Percentiles rank a stretch among this genome's conserved stretches.
Evolutionary conservation across 2,329 filamentous ascomycete genomes (phyloP).

Genomic region (Dactylellina sp.): DNA sequence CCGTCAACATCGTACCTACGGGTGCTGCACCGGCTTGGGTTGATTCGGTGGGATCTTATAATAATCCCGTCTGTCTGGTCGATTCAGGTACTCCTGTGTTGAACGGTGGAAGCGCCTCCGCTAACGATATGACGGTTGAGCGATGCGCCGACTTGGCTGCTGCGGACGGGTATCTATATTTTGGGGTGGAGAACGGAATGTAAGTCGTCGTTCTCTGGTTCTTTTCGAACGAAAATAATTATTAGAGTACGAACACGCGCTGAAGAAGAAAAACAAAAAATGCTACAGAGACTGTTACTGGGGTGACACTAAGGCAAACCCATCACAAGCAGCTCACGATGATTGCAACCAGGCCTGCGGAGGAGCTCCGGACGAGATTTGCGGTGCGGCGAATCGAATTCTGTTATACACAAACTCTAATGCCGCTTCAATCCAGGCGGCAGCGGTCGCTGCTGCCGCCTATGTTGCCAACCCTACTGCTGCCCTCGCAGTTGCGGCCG

Average conservation of each 20-base stretch:
- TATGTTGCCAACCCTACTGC: no score
- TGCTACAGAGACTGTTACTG: conserved; percentile 64
- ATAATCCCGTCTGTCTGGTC: conserved; percentile 11
- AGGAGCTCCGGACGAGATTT: neutral
- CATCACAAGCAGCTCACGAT: neutral
- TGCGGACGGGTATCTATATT: conserved; percentile 62
- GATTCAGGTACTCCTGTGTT: conserved; percentile 7
- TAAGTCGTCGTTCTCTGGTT: no score
- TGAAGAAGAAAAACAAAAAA: neutral
- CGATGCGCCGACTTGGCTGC: conserved; percentile 14
- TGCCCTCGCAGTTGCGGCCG: no score
- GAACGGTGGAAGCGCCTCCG: conserved; percentile 1
- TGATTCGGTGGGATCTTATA: conserved; percentile 1
- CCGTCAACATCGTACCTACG: conserved; percentile 21
- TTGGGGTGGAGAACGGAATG: conserved; percentile 62
- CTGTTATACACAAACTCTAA: no score
- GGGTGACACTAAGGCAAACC: conserved; percentile 58
- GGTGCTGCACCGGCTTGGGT: neutral
- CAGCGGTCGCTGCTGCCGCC: no score
- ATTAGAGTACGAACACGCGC: neutral
- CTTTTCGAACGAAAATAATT: no score
- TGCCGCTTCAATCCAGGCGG: no score
- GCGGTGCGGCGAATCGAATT: conserved; percentile 6
- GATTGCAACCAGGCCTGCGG: conserved; percentile 29
- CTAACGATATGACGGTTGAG: conserved; percentile 26